These are phyloP conservation scores for Fusarium albidum DNA, from an alignment of 2,329 filamentous ascomycete genomes.

Conservation along the genomic window DNA sequence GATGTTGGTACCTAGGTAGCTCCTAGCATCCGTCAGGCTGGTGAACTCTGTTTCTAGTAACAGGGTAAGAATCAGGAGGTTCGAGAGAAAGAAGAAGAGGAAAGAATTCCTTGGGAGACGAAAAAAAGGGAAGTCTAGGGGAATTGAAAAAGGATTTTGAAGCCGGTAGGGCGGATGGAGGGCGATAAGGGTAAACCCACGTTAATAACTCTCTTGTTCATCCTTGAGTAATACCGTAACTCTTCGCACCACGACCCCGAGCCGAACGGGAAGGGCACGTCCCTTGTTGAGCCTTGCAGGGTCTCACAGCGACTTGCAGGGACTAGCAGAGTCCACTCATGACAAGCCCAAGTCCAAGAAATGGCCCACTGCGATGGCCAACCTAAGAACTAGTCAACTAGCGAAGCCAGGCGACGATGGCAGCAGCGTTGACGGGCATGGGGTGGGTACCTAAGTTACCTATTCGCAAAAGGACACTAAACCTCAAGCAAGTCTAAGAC, in stretches of 20 bases:
- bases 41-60: constrained; percentile 31
- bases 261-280: constrained; percentile 37
- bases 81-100: constrained; percentile 7
- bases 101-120: not conserved
- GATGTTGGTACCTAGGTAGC: too few species aligned
- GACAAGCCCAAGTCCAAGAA: constrained; percentile 16
- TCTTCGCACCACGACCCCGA: constrained; percentile 27
- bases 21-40: constrained; percentile 14
- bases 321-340: constrained; percentile 1
- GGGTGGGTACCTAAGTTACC: too few species aligned
- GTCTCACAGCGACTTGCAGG: constrained; percentile 33
- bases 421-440: constrained; percentile 30
- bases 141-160: constrained; percentile 13
- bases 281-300: too few species aligned
- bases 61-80: constrained; percentile 7
- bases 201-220: constrained; percentile 36
- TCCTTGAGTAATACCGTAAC: constrained; percentile 19
- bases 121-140: constrained; percentile 7
- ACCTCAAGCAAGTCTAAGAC: constrained; percentile 16
- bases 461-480: constrained; percentile 15
- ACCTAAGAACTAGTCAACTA: constrained; percentile 32
- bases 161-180: constrained; percentile 24
- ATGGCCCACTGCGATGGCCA: constrained; percentile 23
- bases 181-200: constrained; percentile 34
- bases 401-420: constrained; percentile 27